Conservation (phyloP, 306 rosid genomes). For the Lathyrus oleraceus region DNA sequence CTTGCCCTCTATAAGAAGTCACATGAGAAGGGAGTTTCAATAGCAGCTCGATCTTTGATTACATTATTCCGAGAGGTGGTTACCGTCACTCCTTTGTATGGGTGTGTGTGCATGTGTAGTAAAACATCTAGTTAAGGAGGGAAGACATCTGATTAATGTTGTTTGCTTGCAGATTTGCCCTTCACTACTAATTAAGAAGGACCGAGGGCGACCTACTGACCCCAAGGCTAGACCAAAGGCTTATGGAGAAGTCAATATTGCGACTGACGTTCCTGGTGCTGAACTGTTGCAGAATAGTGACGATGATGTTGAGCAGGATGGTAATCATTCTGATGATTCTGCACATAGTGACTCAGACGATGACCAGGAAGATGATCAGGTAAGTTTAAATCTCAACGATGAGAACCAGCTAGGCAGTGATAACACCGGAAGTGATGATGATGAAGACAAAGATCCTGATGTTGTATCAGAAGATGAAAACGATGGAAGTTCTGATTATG, state of each 20-base stretch:
- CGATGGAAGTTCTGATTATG: constrained; percentile 21
- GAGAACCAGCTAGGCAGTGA: constrained; percentile 47
- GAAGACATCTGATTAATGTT: constrained; percentile 12
- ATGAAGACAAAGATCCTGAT: constrained; percentile 38
- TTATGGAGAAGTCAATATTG: constrained; percentile 69
- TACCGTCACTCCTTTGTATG: constrained; percentile 15
- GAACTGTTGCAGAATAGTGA: constrained; percentile 58
- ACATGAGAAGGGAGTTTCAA: constrained; percentile 86
- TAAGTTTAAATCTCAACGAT: constrained; percentile 46
- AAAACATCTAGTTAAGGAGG: neutral
- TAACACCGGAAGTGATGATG: constrained; percentile 46
- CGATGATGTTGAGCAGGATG: constrained; percentile 42
- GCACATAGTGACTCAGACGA: constrained; percentile 46
- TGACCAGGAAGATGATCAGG: constrained; percentile 45
- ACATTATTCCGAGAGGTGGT: constrained; percentile 80
- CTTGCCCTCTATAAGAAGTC: constrained; percentile 93
- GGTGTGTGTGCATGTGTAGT: constrained; percentile 5
- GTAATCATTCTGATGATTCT: constrained; percentile 41
- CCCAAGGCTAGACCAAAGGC: constrained; percentile 81
- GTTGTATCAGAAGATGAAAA: constrained; percentile 44
- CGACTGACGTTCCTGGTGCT: constrained; percentile 65
- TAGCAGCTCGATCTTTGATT: constrained; percentile 86
- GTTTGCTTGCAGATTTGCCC: constrained; percentile 76
- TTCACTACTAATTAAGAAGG: constrained; percentile 81
- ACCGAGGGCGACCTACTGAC: constrained; percentile 77